Evolutionary conservation across 2,329 filamentous ascomycete genomes (phyloP), one percentile per base, ranked within the genome.

Genomic region (Coniochaeta prunicola): DNA sequence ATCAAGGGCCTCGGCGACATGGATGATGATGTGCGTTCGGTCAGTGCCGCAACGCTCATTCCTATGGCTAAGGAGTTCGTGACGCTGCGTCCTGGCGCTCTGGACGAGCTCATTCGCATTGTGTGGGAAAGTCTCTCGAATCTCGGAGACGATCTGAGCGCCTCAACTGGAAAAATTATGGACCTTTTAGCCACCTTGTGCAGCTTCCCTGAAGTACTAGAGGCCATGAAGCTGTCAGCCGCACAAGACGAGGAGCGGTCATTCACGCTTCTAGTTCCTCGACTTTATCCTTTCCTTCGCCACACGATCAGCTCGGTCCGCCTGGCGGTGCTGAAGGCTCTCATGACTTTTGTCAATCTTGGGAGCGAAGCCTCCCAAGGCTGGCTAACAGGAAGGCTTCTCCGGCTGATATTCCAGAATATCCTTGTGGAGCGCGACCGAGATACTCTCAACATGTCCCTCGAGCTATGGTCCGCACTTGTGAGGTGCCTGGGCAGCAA

Each of bases 81-180:
- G 64, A 87, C 86, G 38, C 84, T 96, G 71, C 88, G 93, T 17
- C 89, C 91, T 17, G 80, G 80, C 34, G 87, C 91, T 48, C 80
- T 99, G 33, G 87, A 92, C 62, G 81, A 83, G 31, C 84, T 99
- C 40, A 96, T 97, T 72, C 88, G 90, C 69, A 96, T 97, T 60
- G 92, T 99, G 30, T 99, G 94, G 94, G 90, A 96, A 68, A 97
- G 94, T 76, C 79, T 99, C 26, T 96, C 93, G 3, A 96, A 96
- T 70, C 79, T 99, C n/a, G 92, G 93, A 64, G 94, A 99, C 70
- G 94, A 99, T 69, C 80, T 99, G 19, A 97, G 92, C 71, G 94
- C 94, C 4, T 97, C 94, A 71, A 99, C 96, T 10, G 94, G 94
- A 54, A 96, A 92, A 59, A 96, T 99, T 58, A 99, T 99, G 96